Conservation (phyloP, 2,329 filamentous ascomycete genomes). For the Fusarium equiseti region DNA sequence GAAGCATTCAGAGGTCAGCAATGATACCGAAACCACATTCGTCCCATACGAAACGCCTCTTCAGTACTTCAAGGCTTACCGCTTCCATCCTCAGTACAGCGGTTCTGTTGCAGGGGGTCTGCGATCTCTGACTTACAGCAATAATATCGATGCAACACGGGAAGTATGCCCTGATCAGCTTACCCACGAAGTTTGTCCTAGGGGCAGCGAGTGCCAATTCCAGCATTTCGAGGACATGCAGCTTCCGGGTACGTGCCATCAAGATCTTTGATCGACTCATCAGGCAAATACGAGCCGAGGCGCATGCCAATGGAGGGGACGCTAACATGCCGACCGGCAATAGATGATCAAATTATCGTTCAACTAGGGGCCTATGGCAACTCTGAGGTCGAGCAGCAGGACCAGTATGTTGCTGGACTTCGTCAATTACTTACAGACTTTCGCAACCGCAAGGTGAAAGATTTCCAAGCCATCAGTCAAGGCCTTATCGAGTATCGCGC, state of each 20-base stretch:
- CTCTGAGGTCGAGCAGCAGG: slow-evolving; percentile 70
- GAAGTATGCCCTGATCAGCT: slow-evolving; percentile 83
- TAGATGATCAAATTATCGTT: slow-evolving; percentile 80
- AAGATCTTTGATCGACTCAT: slow-evolving; percentile 25
- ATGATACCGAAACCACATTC: slow-evolving; percentile 44
- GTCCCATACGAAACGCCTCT: slow-evolving; percentile 85
- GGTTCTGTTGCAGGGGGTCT: slow-evolving; percentile 79
- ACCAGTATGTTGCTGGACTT: slow-evolving; percentile 72
- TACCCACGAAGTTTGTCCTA: slow-evolving; percentile 74
- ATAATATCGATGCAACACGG: slow-evolving; percentile 82
- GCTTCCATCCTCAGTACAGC: slow-evolving; percentile 85
- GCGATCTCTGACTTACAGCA: slow-evolving; percentile 92
- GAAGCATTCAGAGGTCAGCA: slow-evolving; percentile 4
- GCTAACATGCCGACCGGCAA: slow-evolving; percentile 59
- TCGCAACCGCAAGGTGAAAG: slow-evolving; percentile 69
- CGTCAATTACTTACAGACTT: slow-evolving; percentile 70
- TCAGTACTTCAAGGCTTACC: slow-evolving; percentile 85
- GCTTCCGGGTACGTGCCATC: slow-evolving; percentile 54
- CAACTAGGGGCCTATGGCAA: slow-evolving; percentile 76
- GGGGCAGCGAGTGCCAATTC: slow-evolving; percentile 76
- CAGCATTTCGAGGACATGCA: slow-evolving; percentile 76
- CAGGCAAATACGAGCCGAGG: slow-evolving; percentile 38
- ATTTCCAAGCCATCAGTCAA: slow-evolving; percentile 75
- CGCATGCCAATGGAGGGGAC: slow-evolving; percentile 53
- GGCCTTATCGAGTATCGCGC: slow-evolving; percentile 76